phyloP scores from a whole-genome alignment of 805 yeast genomes.

The Sungouiella thailandica region DNA sequence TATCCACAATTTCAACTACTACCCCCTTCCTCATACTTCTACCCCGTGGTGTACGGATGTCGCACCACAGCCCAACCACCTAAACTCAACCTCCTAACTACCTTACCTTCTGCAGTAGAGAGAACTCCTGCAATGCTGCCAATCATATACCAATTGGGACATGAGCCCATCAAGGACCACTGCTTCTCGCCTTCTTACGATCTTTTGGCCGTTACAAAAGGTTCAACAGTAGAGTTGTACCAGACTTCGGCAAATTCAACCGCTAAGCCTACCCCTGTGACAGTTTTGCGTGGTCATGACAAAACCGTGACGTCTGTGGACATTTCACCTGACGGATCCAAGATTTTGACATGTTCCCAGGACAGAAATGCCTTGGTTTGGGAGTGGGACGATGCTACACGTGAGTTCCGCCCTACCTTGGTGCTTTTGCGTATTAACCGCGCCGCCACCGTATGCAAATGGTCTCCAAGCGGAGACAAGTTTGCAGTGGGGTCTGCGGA shows the following conservation, averaged over 20 bases:
- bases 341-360: constrained; percentile 94
- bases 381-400: constrained; percentile 62
- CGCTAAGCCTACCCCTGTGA: constrained; percentile 52
- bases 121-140: constrained; percentile 23
- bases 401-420: constrained; percentile 73
- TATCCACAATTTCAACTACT: not conserved
- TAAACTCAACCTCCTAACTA: not conserved
- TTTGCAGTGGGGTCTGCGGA: constrained; percentile 98
- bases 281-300: constrained; percentile 79
- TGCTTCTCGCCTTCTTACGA: constrained; percentile 67
- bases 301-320: constrained; percentile 94
- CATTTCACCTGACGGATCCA: constrained; percentile 71
- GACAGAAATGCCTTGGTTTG: constrained; percentile 97
- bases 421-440: constrained; percentile 89
- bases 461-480: constrained; percentile 95
- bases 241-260: constrained; percentile 39
- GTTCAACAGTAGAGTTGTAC: constrained; percentile 70
- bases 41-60: constrained; percentile 7
- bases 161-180: constrained; percentile 86
- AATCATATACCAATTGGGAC: constrained; percentile 61
- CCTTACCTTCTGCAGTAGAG: constrained; percentile 11
- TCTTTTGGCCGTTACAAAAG: constrained; percentile 77
- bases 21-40: not conserved
- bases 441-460: constrained; percentile 89
- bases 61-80: constrained; percentile 1